Conservation (phyloP, 768 basidiomycete genomes). For the Asterophora lycoperdoides region DNA sequence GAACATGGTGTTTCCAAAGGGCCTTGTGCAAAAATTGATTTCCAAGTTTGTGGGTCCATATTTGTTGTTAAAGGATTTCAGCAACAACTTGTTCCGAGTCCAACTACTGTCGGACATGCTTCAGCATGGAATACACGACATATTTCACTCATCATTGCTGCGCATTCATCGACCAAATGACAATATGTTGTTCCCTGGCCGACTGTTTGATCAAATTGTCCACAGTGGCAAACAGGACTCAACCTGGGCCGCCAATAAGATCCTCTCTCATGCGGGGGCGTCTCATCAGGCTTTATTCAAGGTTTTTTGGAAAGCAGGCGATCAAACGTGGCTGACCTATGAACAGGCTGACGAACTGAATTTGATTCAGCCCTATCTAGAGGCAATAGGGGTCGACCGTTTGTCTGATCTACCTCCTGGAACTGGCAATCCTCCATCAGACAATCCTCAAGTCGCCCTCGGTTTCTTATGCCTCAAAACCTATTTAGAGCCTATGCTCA, state of each 20-base stretch:
- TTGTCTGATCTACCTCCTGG: not conserved
- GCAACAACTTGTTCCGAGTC: constrained; percentile 10
- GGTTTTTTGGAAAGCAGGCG: constrained; percentile 2
- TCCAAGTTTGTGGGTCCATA: not conserved
- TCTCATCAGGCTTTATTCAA: not conserved
- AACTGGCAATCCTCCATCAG: not conserved
- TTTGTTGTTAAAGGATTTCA: not conserved
- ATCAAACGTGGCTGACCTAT: constrained; percentile 4
- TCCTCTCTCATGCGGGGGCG: not conserved
- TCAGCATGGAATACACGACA: constrained; percentile 17
- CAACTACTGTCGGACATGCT: constrained; percentile 14
- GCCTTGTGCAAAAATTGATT: not conserved
- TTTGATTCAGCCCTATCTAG: not conserved
- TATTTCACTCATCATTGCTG: constrained; percentile 29
- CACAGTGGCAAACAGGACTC: not conserved
- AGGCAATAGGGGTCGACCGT: constrained; percentile 1
- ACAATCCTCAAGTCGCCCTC: constrained; percentile 1
- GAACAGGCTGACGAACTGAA: not conserved
- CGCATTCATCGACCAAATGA: constrained; percentile 23
- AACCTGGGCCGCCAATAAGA: constrained; percentile 4
- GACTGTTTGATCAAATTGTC: not conserved
- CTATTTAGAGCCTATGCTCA: no score
- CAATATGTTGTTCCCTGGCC: constrained; percentile 21
- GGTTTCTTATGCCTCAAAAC: not conserved
- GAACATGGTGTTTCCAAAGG: constrained; percentile 2